phyloP scores from a whole-genome alignment of 2,329 filamentous ascomycete species.

The Chaetomiaceae sp. region DNA sequence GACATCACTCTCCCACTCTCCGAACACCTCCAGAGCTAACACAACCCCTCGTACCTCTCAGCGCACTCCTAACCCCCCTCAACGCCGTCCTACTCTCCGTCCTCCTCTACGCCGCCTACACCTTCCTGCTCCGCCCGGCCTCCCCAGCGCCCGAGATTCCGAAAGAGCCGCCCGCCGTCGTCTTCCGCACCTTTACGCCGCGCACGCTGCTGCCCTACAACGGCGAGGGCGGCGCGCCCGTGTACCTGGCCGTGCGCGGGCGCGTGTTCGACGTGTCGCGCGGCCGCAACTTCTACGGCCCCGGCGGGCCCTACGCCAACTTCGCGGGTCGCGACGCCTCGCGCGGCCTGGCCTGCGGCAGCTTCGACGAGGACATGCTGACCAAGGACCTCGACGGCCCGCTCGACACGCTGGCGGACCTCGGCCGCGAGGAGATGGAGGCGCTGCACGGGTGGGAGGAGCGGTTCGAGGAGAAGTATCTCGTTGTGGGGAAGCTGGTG shows the following conservation, averaged over 20 bases:
- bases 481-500: conserved; percentile 85
- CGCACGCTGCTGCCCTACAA: conserved; percentile 79
- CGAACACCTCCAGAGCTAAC: not conserved
- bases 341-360: conserved; percentile 79
- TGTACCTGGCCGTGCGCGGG: conserved; percentile 88
- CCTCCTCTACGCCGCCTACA: conserved; percentile 54
- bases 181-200: conserved; percentile 68
- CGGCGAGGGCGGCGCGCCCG: conserved; percentile 64
- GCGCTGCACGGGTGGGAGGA: conserved; percentile 88
- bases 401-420: conserved; percentile 66
- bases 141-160: conserved; percentile 38
- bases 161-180: conserved; percentile 48
- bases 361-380: conserved; percentile 92
- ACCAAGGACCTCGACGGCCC: conserved; percentile 83
- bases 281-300: conserved; percentile 92
- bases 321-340: conserved; percentile 91
- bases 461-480: conserved; percentile 86
- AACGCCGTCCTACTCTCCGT: conserved; percentile 54
- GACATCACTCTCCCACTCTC: not conserved
- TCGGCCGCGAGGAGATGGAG: conserved; percentile 72
- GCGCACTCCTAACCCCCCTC: conserved; percentile 52
- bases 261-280: conserved; percentile 83
- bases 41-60: conserved; percentile 6
- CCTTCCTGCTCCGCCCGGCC: conserved; percentile 47
- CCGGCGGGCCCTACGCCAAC: conserved; percentile 90